Percentiles rank a stretch among this genome's conserved stretches.
Evolutionary conservation across 345 rosid species (phyloP).

Genomic region (Citrus sp.): DNA sequence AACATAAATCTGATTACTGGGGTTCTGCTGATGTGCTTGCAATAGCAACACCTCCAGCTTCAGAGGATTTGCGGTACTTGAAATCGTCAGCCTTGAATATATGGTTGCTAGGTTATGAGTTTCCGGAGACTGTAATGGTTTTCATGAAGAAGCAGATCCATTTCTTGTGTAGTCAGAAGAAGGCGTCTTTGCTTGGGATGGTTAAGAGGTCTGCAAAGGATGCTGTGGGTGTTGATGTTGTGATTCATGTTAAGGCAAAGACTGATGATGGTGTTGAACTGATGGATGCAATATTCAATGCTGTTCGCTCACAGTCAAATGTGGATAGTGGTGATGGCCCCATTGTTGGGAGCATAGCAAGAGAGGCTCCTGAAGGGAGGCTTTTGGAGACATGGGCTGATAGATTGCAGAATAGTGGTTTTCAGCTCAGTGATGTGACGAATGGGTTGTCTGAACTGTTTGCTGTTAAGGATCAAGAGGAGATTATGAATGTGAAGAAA

Average conservation of each 20-base stretch:
- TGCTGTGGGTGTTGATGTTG: slow-evolving; percentile 58
- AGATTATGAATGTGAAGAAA: slow-evolving; percentile 73
- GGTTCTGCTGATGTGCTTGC: slow-evolving; percentile 61
- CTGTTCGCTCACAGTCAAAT: slow-evolving; percentile 46
- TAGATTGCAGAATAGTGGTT: slow-evolving; percentile 49
- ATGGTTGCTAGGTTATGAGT: slow-evolving; percentile 93
- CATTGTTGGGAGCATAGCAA: slow-evolving; percentile 64
- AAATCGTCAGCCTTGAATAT: slow-evolving; percentile 86
- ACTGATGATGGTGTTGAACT: slow-evolving; percentile 60
- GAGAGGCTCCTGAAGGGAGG: slow-evolving; percentile 83
- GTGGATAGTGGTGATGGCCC: slow-evolving; percentile 38
- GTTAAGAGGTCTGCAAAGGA: slow-evolving; percentile 61
- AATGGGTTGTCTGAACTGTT: slow-evolving; percentile 79
- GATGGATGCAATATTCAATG: slow-evolving; percentile 69
- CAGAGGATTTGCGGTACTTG: slow-evolving; percentile 78
- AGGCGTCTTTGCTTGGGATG: slow-evolving; percentile 69
- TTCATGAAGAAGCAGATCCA: slow-evolving; percentile 72
- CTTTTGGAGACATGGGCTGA: slow-evolving; percentile 83
- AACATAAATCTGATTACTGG: slow-evolving; percentile 61
- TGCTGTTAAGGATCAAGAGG: slow-evolving; percentile 73
- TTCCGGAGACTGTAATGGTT: slow-evolving; percentile 92
- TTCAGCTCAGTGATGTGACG: slow-evolving; percentile 63
- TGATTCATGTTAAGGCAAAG: slow-evolving; percentile 66
- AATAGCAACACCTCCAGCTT: slow-evolving; percentile 77
- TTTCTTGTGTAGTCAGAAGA: slow-evolving; percentile 75